Percentiles rank a stretch among this genome's conserved stretches.
Evolutionary conservation across 208 protist species (phyloP).

Genomic region (Crithidia thermophila): DNA sequence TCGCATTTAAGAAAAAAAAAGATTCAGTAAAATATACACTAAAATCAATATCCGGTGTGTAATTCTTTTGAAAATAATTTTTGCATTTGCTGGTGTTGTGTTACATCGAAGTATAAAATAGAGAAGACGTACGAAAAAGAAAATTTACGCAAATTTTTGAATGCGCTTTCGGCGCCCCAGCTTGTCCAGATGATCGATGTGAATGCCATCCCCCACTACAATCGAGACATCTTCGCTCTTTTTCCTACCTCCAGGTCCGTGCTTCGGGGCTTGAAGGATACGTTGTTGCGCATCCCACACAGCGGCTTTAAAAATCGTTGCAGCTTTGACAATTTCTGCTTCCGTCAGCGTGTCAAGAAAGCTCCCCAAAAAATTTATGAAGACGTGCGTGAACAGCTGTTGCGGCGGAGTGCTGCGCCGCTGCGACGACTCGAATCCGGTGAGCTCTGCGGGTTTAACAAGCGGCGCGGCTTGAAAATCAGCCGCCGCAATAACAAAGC

Average conservation of each 20-base stretch:
- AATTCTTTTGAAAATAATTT: not conserved
- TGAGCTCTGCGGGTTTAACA: constrained; percentile 3
- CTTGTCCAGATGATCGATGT: constrained; percentile 78
- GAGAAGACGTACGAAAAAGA: not conserved
- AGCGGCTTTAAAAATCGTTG: constrained; percentile 63
- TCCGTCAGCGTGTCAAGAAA: constrained; percentile 80
- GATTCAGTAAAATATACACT: too few relatives aligned
- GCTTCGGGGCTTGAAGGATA: constrained; percentile 42
- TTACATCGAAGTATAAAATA: not conserved
- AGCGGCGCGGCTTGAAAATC: constrained; percentile 32
- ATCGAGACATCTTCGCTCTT: constrained; percentile 6
- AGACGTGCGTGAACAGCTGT: constrained; percentile 47
- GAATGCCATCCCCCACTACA: constrained; percentile 57
- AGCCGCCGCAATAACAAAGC: constrained; percentile 41
- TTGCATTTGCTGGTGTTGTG: too few relatives aligned
- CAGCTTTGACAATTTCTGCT: constrained; percentile 45
- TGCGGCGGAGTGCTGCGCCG: constrained; percentile 30
- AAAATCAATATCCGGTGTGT: too few relatives aligned
- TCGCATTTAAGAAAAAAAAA: not conserved
- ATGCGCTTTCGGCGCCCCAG: constrained; percentile 56
- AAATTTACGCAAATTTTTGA: constrained; percentile 17
- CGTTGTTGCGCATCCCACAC: constrained; percentile 63
- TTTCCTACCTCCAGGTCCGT: constrained; percentile 20
- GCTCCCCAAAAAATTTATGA: constrained; percentile 52
- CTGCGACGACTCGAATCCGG: constrained; percentile 17